Evolutionary conservation across 1,284 basidiomycete species (phyloP), one percentile per base, ranked within the genome.

Genomic region (Trichosporon coremiiforme): DNA sequence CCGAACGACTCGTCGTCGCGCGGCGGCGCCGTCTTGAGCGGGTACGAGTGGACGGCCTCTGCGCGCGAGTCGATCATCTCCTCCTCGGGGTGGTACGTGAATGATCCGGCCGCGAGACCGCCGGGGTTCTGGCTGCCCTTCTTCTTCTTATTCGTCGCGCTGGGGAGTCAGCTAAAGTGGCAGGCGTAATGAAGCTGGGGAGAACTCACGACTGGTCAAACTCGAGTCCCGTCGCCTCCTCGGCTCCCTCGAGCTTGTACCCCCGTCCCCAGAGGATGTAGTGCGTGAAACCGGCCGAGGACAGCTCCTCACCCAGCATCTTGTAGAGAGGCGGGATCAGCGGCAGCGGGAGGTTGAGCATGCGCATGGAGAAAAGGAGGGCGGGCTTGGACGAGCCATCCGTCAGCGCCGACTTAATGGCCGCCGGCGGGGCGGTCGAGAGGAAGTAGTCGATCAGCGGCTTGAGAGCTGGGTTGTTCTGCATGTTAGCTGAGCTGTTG

Each of bases 341-440:
- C 75, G 96, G 92, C 4, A 93, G 89, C 0, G 95, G 95, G 88
- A 98, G 94, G 81, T 97, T 98, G 77, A 95, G 87, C 68, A 97
- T 85, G 1, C 95, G 87, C 79, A 96, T 92, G 70, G 90, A 92
- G 75, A 97, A 85, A 13, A 96, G 86, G 22, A 95, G 86, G 0
- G 92, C 94, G 65, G 95, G 87, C 71, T 91, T 89, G 31, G 78
- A 80, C 4, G 78, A 71, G 13, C 81, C 86, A 31, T 70, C 71
- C 62, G 77, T 74, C 66, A 79, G 74, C 38, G 78, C 62, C 65
- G 75, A n/a, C 65, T 71, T 65, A 25, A 82, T 66, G 29, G 84
- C 80, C 4, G 85, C 76, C 71, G 90, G 85, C 5, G 82, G 73
- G 4, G 83, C 67, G 7, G 76, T 80, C 13, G 86, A 83, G 57